Evolutionary conservation across 2,329 filamentous ascomycete species (phyloP), one percentile per base, ranked within the genome.

Genomic region (Ceratocystis cubensis): DNA sequence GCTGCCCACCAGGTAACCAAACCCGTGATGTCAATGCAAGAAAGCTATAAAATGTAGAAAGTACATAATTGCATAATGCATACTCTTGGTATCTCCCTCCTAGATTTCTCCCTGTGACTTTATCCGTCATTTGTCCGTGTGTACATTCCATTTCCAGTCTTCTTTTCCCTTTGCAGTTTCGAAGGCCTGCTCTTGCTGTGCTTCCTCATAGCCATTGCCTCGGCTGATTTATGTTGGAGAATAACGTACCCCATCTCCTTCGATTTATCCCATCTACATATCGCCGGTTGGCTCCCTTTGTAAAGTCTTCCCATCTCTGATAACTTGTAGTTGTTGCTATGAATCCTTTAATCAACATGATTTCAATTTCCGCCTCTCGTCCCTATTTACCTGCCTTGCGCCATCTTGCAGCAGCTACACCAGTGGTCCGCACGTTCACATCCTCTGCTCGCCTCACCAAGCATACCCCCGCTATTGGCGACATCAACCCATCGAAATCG

Each of bases 391-490:
- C 44, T 10, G 20, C 61, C 5, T 41, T 50, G 61, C 44, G 50
- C 30, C 72, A 73, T 69, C 69, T 83, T 82, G 81, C 74, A 82
- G 45, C 66, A 17, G 66, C 63, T 59, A n/a, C 56, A 25, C 33
- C 61, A 8, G 30, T 10, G 8, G 30, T 48, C n/a, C 65, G 65
- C 44, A 30, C 25, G 10, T 65, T 67, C 37, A 20, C 30, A 45
- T 82, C 67, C 13, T 61, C 53, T 28, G 28, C 25, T 33, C 62
- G 33, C 46, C 53, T 63, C 25, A 13, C 83, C 66, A 71, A 69
- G 69, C 80, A 79, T 67, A 79, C 85, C 22, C 94, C 94, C n/a
- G 85, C 88, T 46, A 84, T 99, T 71, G 88, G 89, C 75, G 92
- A 99, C 77, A 85, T 99, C 72, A 79, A 88, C 81, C 76, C 77